These are phyloP conservation scores for Blechomonas ayalai DNA, from an alignment of 208 protist genomes.

Conservation along the genomic window DNA sequence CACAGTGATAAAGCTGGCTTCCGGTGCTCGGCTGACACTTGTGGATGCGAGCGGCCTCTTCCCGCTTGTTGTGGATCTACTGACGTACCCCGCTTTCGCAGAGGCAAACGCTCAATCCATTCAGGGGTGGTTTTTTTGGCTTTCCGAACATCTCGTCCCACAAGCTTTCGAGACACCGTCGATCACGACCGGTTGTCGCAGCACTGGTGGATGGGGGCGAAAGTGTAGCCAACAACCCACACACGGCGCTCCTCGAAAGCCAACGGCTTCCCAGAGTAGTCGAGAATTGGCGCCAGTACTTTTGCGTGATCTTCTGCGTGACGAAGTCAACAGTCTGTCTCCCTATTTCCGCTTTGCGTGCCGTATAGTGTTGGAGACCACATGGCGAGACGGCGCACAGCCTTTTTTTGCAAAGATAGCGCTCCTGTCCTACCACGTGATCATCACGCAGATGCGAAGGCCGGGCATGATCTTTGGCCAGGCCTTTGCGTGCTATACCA, in stretches of 20 bases:
- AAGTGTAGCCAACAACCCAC: conserved; percentile 4
- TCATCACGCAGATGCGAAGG: conserved; percentile 36
- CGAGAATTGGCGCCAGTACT: conserved; percentile 35
- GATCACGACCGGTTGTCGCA: conserved; percentile 37
- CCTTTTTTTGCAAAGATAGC: conserved; percentile 50
- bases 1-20: no score
- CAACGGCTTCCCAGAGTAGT: not conserved
- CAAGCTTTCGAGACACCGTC: conserved; percentile 62
- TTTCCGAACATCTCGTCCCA: conserved; percentile 47
- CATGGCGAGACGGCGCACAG: conserved; percentile 47
- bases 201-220: conserved; percentile 24
- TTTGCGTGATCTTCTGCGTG: conserved; percentile 48
- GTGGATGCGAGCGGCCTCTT: conserved; percentile 25
- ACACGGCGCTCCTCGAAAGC: not conserved
- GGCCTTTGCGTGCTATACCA: conserved; percentile 71
- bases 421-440: conserved; percentile 59
- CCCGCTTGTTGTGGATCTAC: conserved; percentile 42
- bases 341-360: conserved; percentile 79
- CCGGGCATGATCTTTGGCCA: conserved; percentile 73
- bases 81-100: conserved; percentile 44
- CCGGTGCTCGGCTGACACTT: no score
- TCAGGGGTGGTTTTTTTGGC: conserved; percentile 53
- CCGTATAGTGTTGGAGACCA: conserved; percentile 53
- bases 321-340: conserved; percentile 44
- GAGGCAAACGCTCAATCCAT: conserved; percentile 47